Base-by-base conservation (phyloP, 345 rosid species). In the Acer negundo region DNA sequence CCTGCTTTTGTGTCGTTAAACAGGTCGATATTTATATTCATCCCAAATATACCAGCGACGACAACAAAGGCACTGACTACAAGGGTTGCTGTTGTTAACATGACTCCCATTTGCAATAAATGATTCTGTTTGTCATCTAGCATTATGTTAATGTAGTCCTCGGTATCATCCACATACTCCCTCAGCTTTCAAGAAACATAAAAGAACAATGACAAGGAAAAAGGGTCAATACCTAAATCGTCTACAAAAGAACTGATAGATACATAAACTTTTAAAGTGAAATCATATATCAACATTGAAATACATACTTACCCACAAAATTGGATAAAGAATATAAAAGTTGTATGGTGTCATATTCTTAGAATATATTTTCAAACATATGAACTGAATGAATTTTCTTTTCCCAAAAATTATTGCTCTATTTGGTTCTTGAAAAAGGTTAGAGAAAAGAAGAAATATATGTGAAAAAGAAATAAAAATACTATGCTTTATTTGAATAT, bases 61-160 rank as follows among this genome's bases (percentile, higher is more conserved):
- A 86, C 97, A 2, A 96, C 84, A 49, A 91, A 93, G 15, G 87
- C 88, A 64, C 91, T 88, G 75, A 92, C 67, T 67, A 94, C 92
- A 0, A 96, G 90, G 1, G 97, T 96, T 17, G 99, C 98, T 7
- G 98, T 92, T 3, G 97, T 89, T 81, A 96, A 75, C 94, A 94
- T 88, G 78, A 94, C 97, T 7, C 99, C 99, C 97, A 94, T 96
- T 82, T 88, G 97, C 80, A 96, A 88, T 38, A 94, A 92, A 82
- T 96, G 97, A 81, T 96, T 96, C 84, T 96, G 97, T 84, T 94
- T 94, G 89, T 92, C 98, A 74, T 94, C 98, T 64, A 96, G 83
- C 98, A 92, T 92, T 80, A 94, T 94, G 90, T 96, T 96, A 78
- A 94, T 91, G 90, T 92, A 92, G 75, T 92, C 98, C 79, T 96